Conservation (phyloP, 2,329 filamentous ascomycete species). For the Fusarium humuli region DNA sequence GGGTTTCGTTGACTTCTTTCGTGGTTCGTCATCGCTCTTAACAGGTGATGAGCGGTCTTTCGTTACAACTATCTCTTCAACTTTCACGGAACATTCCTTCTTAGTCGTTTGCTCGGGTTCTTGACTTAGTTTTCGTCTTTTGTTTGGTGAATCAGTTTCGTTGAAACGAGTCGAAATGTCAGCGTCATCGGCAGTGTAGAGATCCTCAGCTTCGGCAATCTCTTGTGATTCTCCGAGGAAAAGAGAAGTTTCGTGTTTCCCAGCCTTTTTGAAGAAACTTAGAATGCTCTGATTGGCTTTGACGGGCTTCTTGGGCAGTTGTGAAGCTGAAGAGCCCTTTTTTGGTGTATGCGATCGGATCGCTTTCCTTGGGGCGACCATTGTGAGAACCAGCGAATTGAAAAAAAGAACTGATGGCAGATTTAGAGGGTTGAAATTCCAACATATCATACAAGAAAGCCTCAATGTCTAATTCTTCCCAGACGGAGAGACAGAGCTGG, state of each 20-base stretch:
- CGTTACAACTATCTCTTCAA: neutral
- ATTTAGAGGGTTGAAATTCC: neutral
- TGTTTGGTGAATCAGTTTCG: constrained; percentile 50
- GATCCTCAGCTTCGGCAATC: constrained; percentile 40
- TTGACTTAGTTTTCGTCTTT: constrained; percentile 48
- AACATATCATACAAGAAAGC: neutral
- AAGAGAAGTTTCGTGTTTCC: constrained; percentile 68
- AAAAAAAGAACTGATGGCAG: neutral
- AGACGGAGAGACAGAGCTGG: neutral
- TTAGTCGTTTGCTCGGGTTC: constrained; percentile 25
- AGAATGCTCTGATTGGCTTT: constrained; percentile 74
- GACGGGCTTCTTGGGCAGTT: constrained; percentile 51
- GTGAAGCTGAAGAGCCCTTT: constrained; percentile 44
- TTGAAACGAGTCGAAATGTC: constrained; percentile 49
- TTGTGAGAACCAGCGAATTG: constrained; percentile 30
- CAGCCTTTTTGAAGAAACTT: constrained; percentile 79
- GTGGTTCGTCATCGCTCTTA: constrained; percentile 45
- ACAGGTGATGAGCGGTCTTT: constrained; percentile 49
- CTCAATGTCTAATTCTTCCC: neutral
- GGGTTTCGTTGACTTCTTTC: constrained; percentile 36
- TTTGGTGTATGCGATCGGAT: constrained; percentile 50
- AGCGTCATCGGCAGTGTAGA: constrained; percentile 47
- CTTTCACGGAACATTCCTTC: constrained; percentile 8
- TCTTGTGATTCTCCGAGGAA: constrained; percentile 58
- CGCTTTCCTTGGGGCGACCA: constrained; percentile 52